phyloP scores from a whole-genome alignment of 257 asterid genomes.

The Galeopsis tetrahit region DNA sequence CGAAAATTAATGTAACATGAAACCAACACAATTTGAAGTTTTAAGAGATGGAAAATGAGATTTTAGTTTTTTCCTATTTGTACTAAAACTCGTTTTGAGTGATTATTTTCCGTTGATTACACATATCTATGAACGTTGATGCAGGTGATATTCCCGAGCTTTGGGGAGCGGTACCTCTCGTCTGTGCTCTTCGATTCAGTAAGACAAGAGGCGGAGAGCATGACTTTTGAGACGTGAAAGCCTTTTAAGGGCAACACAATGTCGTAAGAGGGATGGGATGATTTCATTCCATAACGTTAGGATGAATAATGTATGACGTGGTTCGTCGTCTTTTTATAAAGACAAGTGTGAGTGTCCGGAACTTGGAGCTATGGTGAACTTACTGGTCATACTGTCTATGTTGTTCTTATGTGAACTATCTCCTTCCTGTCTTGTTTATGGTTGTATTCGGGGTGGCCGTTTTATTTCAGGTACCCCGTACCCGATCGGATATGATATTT shows the following conservation, averaged over 20 bases:
- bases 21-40: not conserved
- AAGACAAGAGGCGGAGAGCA: constrained; percentile 71
- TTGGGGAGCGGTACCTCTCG: constrained; percentile 84
- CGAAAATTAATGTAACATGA: not conserved
- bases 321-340: not conserved
- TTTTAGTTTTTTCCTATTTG: not conserved
- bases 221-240: constrained; percentile 69
- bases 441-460: no score
- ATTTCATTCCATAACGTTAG: not conserved
- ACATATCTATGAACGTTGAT: not conserved
- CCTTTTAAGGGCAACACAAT: not conserved
- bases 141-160: constrained; percentile 83
- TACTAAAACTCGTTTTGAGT: not conserved
- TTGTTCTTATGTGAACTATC: not conserved
- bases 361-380: not conserved
- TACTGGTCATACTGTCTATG: not conserved
- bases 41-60: constrained; percentile 4
- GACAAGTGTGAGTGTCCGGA: not conserved
- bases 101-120: not conserved
- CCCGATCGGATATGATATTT: no score
- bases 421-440: not conserved
- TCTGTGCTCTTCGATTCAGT: constrained; percentile 75
- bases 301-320: not conserved
- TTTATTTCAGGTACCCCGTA: no score
- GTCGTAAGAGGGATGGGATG: not conserved